Evolutionary conservation across 768 basidiomycete species (phyloP).

Genomic region (Termitomyces sp.): DNA sequence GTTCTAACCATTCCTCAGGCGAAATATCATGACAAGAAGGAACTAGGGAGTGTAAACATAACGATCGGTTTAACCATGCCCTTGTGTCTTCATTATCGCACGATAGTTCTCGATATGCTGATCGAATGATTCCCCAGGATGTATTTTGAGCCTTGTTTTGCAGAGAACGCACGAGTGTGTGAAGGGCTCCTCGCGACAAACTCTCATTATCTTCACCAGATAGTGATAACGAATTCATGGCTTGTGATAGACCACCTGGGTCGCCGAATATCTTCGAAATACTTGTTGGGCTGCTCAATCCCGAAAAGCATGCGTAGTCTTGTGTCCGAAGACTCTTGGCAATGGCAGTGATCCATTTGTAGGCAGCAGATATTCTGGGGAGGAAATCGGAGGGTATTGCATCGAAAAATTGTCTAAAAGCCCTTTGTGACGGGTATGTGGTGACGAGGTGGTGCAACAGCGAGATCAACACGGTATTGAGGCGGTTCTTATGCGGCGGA

Average conservation of each 20-base stretch:
- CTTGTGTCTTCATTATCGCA: constrained; percentile 37
- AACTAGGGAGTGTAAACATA: constrained; percentile 39
- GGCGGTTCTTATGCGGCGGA: constrained; percentile 19
- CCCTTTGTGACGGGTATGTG: constrained; percentile 61
- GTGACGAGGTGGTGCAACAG: constrained; percentile 56
- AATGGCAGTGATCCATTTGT: constrained; percentile 50
- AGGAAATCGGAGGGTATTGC: constrained; percentile 39
- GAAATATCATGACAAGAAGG: constrained; percentile 21
- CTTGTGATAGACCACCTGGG: constrained; percentile 1
- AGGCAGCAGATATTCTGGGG: constrained; percentile 27
- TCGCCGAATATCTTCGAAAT: constrained; percentile 19
- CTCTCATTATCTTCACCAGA: constrained; percentile 1
- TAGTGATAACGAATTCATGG: constrained; percentile 13
- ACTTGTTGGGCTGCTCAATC: constrained; percentile 31
- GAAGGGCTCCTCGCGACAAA: constrained; percentile 38
- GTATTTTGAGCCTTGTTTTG: constrained; percentile 46
- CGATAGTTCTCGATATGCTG: constrained; percentile 60
- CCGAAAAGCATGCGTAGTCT: constrained; percentile 54
- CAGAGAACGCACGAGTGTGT: constrained; percentile 40
- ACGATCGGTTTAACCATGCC: constrained; percentile 44
- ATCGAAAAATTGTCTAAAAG: constrained; percentile 44
- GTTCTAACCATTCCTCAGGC: constrained; percentile 54
- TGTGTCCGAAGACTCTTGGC: constrained; percentile 47
- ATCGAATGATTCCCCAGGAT: constrained; percentile 58
- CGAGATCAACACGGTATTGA: constrained; percentile 39